Evolutionary conservation across 345 rosid genomes (phyloP).

Genomic region (Rhizophora apiculata): DNA sequence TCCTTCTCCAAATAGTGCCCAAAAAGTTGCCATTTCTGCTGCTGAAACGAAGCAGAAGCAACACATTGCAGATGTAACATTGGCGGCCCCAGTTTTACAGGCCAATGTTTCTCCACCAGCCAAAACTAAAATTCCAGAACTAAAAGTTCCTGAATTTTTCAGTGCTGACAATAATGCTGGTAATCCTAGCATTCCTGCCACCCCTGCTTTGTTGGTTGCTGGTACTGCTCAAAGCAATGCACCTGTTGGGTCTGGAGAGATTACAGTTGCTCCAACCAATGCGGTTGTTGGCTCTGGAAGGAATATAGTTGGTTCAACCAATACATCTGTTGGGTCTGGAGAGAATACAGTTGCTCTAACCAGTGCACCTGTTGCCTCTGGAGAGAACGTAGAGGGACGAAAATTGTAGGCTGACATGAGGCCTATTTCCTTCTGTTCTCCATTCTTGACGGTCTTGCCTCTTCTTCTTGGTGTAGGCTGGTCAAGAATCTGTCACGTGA

Average conservation of each 20-base stretch:
- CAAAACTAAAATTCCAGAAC: constrained; percentile 4
- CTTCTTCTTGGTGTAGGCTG: too few relatives aligned
- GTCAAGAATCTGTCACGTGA: too few relatives aligned
- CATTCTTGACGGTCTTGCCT: too few relatives aligned
- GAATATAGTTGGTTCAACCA: constrained; percentile 3
- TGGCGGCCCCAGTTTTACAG: constrained; percentile 3
- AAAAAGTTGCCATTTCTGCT: constrained; percentile 18
- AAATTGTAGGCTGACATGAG: neutral
- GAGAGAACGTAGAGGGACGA: neutral
- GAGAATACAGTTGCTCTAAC: constrained; percentile 8
- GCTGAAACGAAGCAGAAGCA: constrained; percentile 39
- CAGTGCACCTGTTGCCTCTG: neutral
- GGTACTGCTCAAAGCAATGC: constrained; percentile 12
- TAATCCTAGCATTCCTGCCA: constrained; percentile 9
- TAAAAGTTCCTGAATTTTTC: constrained; percentile 15
- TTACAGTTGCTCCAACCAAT: neutral
- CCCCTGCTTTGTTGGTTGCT: constrained; percentile 1
- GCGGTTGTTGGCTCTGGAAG: neutral
- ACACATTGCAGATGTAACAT: constrained; percentile 10
- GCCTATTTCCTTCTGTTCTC: too few relatives aligned
- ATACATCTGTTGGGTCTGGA: constrained; percentile 5
- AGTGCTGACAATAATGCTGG: constrained; percentile 11
- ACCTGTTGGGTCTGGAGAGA: constrained; percentile 10
- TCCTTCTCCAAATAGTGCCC: constrained; percentile 18
- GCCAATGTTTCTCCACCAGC: constrained; percentile 17